Base-by-base conservation (phyloP, 106 monocot species). In the Phalaenopsis aphrodite region DNA sequence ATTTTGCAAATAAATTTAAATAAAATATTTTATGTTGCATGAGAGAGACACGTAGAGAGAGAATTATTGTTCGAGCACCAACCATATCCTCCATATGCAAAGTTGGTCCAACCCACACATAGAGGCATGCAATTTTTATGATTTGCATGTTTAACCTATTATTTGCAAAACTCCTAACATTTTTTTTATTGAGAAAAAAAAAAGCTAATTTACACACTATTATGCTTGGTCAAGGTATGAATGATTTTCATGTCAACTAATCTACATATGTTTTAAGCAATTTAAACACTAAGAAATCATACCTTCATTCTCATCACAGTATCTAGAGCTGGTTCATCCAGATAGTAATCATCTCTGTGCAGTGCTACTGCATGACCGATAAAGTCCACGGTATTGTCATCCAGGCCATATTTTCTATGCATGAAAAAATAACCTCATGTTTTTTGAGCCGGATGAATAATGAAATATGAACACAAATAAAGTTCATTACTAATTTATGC, bases 291-390 rank as follows among this genome's bases (percentile, higher is more conserved):
- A 69, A 37, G 4, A 78, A 83, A 56, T 24, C 75, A 56, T 84
- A 93, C 96, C 89, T 96, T 96, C 93, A 96, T 96, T 84, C 93
- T 89, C 82, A 93, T 89, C 37, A 96, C 96, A 77, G 96, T 96
- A 85, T 93, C 96, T 69, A 93, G 72, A 79, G 91, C 93, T 74
- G 96, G 96, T 83, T 96, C 91, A 86, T 85, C 36, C 55, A 96
- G 88, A 82, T 96, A 93, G 0, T 80, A 77, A 41, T 96, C 96
- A 87, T 96, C 91, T 85, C 90, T 89, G 82, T 96, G 96, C 66
- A 96, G 93, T 42, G 96, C 96, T 81, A 93, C 14, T 36, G 96
- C 93, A 86, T 95, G 95, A 39, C 95, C 95, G 80, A 95, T 91
- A 77, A 93, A 95, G 75, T 95, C 95, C 61, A 95, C 47, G 5